These are phyloP conservation scores for Fraxinus sp. DNA, from an alignment of 305 asterid species.

Conservation along the genomic window DNA sequence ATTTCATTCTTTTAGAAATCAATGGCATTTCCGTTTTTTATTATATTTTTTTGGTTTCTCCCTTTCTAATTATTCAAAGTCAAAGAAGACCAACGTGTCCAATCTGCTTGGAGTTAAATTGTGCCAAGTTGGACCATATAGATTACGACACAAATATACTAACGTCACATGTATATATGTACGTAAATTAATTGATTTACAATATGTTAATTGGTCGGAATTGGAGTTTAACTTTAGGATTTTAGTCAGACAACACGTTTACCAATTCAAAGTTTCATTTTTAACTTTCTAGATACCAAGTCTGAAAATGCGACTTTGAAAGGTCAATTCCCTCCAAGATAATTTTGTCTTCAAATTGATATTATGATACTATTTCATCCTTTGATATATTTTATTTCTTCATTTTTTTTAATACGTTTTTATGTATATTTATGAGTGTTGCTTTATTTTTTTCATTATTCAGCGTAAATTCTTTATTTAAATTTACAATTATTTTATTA, in stretches of 20 bases:
- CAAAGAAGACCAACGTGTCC: background rate
- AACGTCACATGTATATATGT: background rate
- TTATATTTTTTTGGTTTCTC: background rate
- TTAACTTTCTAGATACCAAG: background rate
- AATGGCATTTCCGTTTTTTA: background rate
- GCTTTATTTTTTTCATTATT: background rate
- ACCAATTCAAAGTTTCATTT: constrained; percentile 21
- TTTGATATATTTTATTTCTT: background rate
- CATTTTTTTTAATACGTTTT: no score
- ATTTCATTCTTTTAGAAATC: background rate
- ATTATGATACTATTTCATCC: background rate
- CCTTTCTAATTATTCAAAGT: background rate
- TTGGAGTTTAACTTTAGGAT: constrained; percentile 16
- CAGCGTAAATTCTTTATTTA: background rate
- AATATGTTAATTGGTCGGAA: background rate
- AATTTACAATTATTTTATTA: background rate
- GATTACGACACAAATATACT: constrained; percentile 20
- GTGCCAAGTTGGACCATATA: background rate
- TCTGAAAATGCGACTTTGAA: constrained; percentile 12
- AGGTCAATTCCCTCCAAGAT: background rate
- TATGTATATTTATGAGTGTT: background rate
- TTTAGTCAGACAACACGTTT: constrained; percentile 17
- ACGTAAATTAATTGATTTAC: background rate
- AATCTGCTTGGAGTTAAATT: background rate
- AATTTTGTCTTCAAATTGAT: background rate